Conservation (phyloP, 1,139 yeast genomes). For the Yamadazyma spencermartinsiae region DNA sequence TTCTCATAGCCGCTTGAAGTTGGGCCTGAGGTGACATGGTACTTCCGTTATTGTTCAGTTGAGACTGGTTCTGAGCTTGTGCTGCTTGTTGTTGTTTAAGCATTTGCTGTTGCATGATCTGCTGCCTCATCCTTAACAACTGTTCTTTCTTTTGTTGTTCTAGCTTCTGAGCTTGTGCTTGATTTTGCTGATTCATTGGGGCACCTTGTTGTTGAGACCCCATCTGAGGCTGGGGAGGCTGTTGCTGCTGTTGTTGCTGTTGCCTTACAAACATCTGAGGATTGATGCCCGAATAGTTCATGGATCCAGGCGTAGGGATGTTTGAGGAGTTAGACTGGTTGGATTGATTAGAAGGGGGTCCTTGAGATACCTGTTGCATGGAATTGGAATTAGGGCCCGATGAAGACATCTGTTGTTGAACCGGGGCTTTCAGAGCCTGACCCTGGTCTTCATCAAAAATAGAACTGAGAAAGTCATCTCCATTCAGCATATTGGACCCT, state of each 20-base stretch:
- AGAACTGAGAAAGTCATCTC: conserved; percentile 38
- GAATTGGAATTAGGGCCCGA: conserved; percentile 4
- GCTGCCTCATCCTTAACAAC: conserved; percentile 38
- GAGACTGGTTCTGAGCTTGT: conserved; percentile 17
- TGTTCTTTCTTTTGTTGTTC: conserved; percentile 30
- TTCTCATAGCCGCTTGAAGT: conserved; percentile 14
- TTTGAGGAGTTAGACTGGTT: not conserved
- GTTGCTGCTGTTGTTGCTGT: conserved; percentile 22
- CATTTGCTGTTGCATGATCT: conserved; percentile 42
- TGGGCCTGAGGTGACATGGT: conserved; percentile 14
- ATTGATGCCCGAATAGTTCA: conserved; percentile 14
- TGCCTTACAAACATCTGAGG: conserved; percentile 32
- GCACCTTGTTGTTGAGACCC: conserved; percentile 7
- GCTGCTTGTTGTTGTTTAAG: conserved; percentile 24
- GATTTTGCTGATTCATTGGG: conserved; percentile 7
- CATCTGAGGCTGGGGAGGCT: conserved; percentile 14
- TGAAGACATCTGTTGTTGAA: not conserved
- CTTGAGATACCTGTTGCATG: not conserved
- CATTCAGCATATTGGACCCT: conserved; percentile 11
- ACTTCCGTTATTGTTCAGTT: conserved; percentile 11
- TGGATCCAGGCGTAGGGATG: conserved; percentile 11
- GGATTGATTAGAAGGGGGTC: not conserved
- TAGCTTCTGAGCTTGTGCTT: conserved; percentile 5
- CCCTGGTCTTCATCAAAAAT: conserved; percentile 35
- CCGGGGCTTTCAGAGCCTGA: conserved; percentile 8